Evolutionary conservation across 345 rosid genomes (phyloP), one percentile per base, ranked within the genome.

Genomic region (Boechera retrofracta): DNA sequence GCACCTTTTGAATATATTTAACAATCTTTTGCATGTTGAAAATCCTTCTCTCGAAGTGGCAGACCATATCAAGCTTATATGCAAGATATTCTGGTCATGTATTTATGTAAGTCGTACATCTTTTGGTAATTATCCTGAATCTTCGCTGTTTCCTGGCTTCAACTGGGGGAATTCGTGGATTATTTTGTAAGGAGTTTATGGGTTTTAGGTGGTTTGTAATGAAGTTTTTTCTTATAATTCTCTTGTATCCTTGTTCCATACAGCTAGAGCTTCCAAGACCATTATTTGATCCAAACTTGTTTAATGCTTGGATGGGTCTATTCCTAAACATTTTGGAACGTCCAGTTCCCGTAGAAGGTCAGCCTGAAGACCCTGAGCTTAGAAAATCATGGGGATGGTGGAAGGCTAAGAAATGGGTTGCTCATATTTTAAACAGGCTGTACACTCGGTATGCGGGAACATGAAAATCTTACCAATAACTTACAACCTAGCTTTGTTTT

Each of bases 321-420:
- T 93, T 96, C 88, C 85, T 93, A 75, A 96, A 82, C 76, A 78
- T 91, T 75, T 80, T 96, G 90, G 98, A 96, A 84, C 90, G 97
- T 80, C 88, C 97, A 65, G 93, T 96, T 73, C 96, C 96, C 12
- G 7, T 64, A 15, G 99, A 96, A 81, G 98, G 97, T 2, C 95
- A 96, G 75, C 98, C 98, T 77, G 67, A 75, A 49, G 98, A 96
- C 79, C 95, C 87, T 4, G 99, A 96, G 69, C 84, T 86, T 49
- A 86, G 98, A 83, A 96, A 93, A 83, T 89, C 97, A 47, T 96
- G 99, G 99, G 97, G 99, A 13, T 96, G 99, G 99, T 96, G 99
- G 99, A 96, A 96, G 80, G 90, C 88, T 85, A 96, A 96, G 85
- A 96, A 96, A 78, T 96, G 99, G 99, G 90, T 96, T 1, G 92